Evolutionary conservation across 2,329 filamentous ascomycete genomes (phyloP).

Genomic region (Fusarium praegraminearum): DNA sequence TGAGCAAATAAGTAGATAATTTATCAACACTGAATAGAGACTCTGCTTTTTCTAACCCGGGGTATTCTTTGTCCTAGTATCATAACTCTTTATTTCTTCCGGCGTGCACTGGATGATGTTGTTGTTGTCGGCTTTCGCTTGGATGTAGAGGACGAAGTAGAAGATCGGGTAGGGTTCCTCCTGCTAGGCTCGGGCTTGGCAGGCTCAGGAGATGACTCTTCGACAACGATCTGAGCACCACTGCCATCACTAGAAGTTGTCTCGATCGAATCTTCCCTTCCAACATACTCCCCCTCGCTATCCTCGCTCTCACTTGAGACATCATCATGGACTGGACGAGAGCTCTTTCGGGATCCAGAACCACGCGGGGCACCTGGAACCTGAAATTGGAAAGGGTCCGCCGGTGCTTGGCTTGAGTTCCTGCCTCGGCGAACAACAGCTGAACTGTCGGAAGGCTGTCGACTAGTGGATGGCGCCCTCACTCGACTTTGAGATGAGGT

Average conservation of each 20-base stretch:
- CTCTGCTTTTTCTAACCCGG: slow-evolving; percentile 9
- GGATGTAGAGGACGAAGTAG: slow-evolving; percentile 50
- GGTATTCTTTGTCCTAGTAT: slow-evolving; percentile 28
- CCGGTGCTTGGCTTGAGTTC: slow-evolving; percentile 45
- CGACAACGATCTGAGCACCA: slow-evolving; percentile 55
- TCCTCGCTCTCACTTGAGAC: slow-evolving; percentile 53
- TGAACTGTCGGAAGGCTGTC: slow-evolving; percentile 61
- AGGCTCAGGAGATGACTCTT: slow-evolving; percentile 47
- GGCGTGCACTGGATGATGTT: slow-evolving; percentile 47
- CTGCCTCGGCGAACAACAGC: slow-evolving; percentile 52
- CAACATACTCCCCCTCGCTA: slow-evolving; percentile 47
- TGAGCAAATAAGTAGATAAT: slow-evolving; percentile 22
- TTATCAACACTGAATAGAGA: slow-evolving; percentile 29
- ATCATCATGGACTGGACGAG: slow-evolving; percentile 47
- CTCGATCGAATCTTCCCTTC: slow-evolving; percentile 48
- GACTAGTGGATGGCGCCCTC: slow-evolving; percentile 51
- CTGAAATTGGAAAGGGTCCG: slow-evolving; percentile 67
- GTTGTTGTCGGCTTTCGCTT: slow-evolving; percentile 55
- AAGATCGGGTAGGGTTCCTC: slow-evolving; percentile 54
- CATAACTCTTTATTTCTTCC: slow-evolving; percentile 50
- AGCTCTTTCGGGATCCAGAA: slow-evolving; percentile 45
- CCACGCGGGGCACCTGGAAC: slow-evolving; percentile 55
- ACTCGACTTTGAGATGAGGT: slow-evolving; percentile 53
- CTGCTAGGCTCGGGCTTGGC: slow-evolving; percentile 44
- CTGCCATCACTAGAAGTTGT: slow-evolving; percentile 54